Conservation (phyloP, 1,139 yeast genomes). For the Yamadazyma dendronema region DNA sequence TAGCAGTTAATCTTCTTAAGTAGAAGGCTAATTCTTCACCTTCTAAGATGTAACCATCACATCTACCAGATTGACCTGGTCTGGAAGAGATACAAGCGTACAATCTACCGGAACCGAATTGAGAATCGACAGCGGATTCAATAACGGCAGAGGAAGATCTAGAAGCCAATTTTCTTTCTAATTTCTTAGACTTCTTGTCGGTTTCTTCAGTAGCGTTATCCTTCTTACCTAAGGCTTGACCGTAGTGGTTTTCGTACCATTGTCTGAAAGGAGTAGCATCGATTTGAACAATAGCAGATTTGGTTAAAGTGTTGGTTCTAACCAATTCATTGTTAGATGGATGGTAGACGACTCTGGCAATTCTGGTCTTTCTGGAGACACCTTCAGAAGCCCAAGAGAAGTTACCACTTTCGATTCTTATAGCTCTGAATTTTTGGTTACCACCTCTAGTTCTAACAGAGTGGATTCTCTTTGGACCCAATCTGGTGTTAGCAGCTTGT, state of each 20-base stretch:
- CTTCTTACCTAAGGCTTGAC: slow-evolving; percentile 89
- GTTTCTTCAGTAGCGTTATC: slow-evolving; percentile 39
- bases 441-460: slow-evolving; percentile 99
- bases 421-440: slow-evolving; percentile 99
- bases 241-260: slow-evolving; percentile 99
- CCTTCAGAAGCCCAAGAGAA: slow-evolving; percentile 99
- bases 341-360: slow-evolving; percentile 96
- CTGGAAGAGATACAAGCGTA: slow-evolving; percentile 98
- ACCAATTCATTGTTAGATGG: slow-evolving; percentile 99
- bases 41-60: slow-evolving; percentile 99
- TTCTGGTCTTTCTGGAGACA: slow-evolving; percentile 97
- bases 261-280: slow-evolving; percentile 99
- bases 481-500: slow-evolving; percentile 99
- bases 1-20: slow-evolving; percentile 98
- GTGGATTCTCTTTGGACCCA: slow-evolving; percentile 99
- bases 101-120: slow-evolving; percentile 98
- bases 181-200: slow-evolving; percentile 71
- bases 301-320: slow-evolving; percentile 99
- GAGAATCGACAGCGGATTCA: slow-evolving; percentile 89
- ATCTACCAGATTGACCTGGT: slow-evolving; percentile 99
- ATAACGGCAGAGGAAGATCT: slow-evolving; percentile 84
- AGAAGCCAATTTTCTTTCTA: slow-evolving; percentile 87
- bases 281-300: slow-evolving; percentile 97
- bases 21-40: slow-evolving; percentile 99
- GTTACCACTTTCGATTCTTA: slow-evolving; percentile 99